Conservation (phyloP, 108 stramenopile species). For the Asterionellopsis glacialis region DNA sequence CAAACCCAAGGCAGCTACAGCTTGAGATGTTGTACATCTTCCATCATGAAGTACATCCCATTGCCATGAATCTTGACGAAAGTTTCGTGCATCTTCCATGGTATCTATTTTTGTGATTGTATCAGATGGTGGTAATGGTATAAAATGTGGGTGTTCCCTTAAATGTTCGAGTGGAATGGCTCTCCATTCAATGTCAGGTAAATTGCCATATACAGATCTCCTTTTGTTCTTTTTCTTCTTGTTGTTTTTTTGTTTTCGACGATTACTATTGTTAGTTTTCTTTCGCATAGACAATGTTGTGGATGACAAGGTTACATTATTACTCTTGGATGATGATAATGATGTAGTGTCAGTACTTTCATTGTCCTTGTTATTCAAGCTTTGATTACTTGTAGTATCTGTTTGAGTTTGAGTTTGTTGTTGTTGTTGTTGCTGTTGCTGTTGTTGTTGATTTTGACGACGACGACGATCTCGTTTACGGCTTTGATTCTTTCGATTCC, state of each 20-base stretch:
- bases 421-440: too few relatives aligned
- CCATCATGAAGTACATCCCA: slow-evolving; percentile 83
- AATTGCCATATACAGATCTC: slow-evolving; percentile 27
- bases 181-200: slow-evolving; percentile 78
- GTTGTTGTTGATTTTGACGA: too few relatives aligned
- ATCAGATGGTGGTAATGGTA: slow-evolving; percentile 56
- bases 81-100: slow-evolving; percentile 63
- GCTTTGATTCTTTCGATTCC: too few relatives aligned
- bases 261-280: neutral
- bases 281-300: neutral
- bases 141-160: slow-evolving; percentile 67
- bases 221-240: neutral
- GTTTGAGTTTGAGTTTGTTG: too few relatives aligned
- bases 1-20: slow-evolving; percentile 74
- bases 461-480: too few relatives aligned
- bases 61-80: slow-evolving; percentile 89
- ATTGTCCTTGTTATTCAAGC: too few relatives aligned
- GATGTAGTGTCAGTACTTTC: too few relatives aligned
- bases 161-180: slow-evolving; percentile 74
- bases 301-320: neutral
- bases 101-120: slow-evolving; percentile 28
- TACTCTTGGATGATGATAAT: too few relatives aligned
- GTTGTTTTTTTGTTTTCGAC: neutral
- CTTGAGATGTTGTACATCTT: slow-evolving; percentile 79
- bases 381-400: too few relatives aligned